Conservation (phyloP, 2,329 filamentous ascomycete genomes). For the Periconia macrospinosa region DNA sequence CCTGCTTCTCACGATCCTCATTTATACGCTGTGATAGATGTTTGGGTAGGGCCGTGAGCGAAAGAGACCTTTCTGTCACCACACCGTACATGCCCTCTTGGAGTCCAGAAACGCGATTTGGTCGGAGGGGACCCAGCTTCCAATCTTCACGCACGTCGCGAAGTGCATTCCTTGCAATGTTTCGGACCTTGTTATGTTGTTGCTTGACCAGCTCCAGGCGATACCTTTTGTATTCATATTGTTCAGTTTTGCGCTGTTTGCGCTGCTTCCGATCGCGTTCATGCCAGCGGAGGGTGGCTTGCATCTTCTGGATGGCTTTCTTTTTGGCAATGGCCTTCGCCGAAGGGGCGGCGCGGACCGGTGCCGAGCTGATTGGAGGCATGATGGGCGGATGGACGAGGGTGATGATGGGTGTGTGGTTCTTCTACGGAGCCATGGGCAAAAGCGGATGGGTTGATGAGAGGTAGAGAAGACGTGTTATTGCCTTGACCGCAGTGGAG, state of each 20-base stretch:
- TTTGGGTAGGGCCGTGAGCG: conserved; percentile 44
- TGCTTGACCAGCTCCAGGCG: conserved; percentile 24
- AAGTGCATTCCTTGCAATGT: no score
- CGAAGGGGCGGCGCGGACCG: conserved; percentile 18
- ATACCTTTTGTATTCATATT: conserved; percentile 6
- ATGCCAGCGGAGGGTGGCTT: conserved; percentile 37
- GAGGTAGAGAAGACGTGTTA: no score
- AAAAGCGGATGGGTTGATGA: no score
- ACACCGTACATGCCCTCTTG: conserved; percentile 62
- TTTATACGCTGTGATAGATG: conserved; percentile 28
- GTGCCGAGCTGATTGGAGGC: conserved; percentile 24
- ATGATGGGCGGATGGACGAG: conserved; percentile 45
- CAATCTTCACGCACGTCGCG: conserved; percentile 71
- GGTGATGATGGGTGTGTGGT: conserved; percentile 14
- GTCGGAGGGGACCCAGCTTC: conserved; percentile 75
- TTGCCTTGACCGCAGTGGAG: no score
- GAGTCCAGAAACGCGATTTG: conserved; percentile 70
- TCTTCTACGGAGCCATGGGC: conserved; percentile 25
- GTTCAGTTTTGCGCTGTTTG: conserved; percentile 1
- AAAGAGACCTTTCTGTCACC: conserved; percentile 39
- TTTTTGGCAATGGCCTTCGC: conserved; percentile 33
- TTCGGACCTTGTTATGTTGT: conserved; percentile 43
- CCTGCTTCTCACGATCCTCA: conserved; percentile 20
- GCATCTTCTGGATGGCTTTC: conserved; percentile 47
- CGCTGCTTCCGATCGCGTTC: conserved; percentile 29